Conservation (phyloP, 768 basidiomycete species). For the Kwoniella europaea region DNA sequence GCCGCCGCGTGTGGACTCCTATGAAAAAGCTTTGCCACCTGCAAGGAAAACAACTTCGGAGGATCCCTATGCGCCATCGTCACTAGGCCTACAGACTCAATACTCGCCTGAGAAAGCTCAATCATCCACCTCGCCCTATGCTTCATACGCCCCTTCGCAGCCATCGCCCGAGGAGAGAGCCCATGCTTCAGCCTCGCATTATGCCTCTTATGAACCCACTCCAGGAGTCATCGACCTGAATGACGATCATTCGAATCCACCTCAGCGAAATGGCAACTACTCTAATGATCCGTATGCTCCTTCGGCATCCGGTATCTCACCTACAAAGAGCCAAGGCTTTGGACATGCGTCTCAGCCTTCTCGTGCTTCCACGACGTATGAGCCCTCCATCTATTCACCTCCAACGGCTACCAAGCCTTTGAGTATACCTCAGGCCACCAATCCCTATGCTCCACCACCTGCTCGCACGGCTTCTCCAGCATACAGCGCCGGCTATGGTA, state of each 20-base stretch:
- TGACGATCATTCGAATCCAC: constrained; percentile 14
- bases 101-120: not conserved
- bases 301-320: constrained; percentile 5
- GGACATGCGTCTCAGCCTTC: constrained; percentile 9
- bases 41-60: not conserved
- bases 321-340: constrained; percentile 6
- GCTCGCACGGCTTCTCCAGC: constrained; percentile 19
- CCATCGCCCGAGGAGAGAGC: too few relatives aligned
- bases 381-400: constrained; percentile 37
- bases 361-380: constrained; percentile 21
- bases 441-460: constrained; percentile 19
- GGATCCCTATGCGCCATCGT: constrained; percentile 18
- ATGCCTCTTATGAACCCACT: too few relatives aligned
- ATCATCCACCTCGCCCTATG: not conserved
- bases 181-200: too few relatives aligned
- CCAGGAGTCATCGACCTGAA: not conserved
- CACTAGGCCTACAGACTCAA: constrained; percentile 10
- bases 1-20: not conserved
- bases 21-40: not conserved
- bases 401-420: constrained; percentile 16
- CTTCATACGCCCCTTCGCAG: not conserved
- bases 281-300: constrained; percentile 18
- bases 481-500: constrained; percentile 29
- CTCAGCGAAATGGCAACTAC: constrained; percentile 1
- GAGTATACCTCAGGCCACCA: constrained; percentile 5